Evolutionary conservation across 768 basidiomycete species (phyloP), one percentile per base, ranked within the genome.

Genomic region (Crepidotus variabilis): DNA sequence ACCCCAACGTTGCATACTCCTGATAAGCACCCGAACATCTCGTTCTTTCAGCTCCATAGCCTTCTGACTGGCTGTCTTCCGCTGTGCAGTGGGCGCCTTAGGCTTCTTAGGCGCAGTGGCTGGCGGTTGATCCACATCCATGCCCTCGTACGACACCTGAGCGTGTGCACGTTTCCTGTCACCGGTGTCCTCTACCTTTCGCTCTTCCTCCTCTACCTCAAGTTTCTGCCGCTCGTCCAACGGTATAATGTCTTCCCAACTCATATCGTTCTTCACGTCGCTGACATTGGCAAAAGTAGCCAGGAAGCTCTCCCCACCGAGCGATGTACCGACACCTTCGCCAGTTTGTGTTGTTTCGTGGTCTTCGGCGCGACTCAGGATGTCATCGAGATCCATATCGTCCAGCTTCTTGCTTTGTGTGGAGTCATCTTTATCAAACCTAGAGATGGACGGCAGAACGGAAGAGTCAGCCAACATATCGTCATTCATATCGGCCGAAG

Each of bases 221-320:
- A 88, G 84, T 68, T 84, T 86, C 70, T 88, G 85, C 6, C 97
- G 87, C 65, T 94, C 94, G 21, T 95, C 94, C 8, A 90, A 69
- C 16, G 97, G 97, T 63, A 99, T 98, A 71, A 99, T 98, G 59
- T 98, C 97, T 67, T 99, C 97, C 97, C 97, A 99, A 65, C 72
- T 93, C 85, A 96, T 94, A 74, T 98, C 96, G 68, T 94, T 93
- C 81, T 98, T 98, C 68, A 99, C 87, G 69, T 99, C 97, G 71
- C 94, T 97, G 62, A 98, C 92, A 50, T 87, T 88, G 20, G 96
- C 95, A 69, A 98, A 96, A 61, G 92, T 88, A 22, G 94, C 87
- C 52, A 99, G 81, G 84, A 99, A 99, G 56, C 89, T 86, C 75
- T 98, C 94, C 50, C 97, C 97, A 71, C 97, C 97, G n/a, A 97